A percentile compares a stretch with the other conserved stretches of the same genome.
Conservation (phyloP, 495 filamentous ascomycete species). For the Polyplosphaeria fusca region DNA sequence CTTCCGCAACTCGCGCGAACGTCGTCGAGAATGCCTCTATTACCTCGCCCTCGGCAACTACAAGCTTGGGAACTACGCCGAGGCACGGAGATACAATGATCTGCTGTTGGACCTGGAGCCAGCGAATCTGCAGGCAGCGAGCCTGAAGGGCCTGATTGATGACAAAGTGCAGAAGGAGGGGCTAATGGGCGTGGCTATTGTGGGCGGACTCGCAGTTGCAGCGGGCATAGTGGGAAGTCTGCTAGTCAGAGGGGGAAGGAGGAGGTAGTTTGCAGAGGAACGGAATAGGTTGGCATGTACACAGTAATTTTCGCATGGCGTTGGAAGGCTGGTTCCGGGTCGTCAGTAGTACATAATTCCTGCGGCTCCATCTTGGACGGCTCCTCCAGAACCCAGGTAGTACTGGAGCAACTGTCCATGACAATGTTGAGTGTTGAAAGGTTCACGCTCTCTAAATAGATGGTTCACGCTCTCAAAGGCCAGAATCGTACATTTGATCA, state of each 20-base stretch:
- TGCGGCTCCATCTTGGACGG: no score
- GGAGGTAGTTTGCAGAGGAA: conserved; percentile 40
- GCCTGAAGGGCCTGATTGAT: conserved; percentile 81
- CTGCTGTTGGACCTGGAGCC: conserved; percentile 84
- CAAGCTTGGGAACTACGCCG: conserved; percentile 95
- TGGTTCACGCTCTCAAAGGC: no score
- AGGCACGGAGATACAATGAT: conserved; percentile 92
- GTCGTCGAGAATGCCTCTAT: conserved; percentile 94
- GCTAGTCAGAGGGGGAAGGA: conserved; percentile 66
- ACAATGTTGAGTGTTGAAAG: no score
- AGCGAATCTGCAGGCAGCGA: conserved; percentile 80
- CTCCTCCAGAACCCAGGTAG: no score
- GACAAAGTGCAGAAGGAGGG: conserved; percentile 96
- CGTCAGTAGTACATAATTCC: conserved; percentile 3
- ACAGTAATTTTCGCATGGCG: no score
- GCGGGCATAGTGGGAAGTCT: conserved; percentile 90
- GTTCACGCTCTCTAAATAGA: no score
- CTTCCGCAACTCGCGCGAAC: conserved; percentile 85
- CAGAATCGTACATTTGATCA: no score
- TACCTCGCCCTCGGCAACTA: conserved; percentile 96
- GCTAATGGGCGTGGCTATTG: conserved; percentile 90
- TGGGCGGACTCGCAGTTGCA: conserved; percentile 87
- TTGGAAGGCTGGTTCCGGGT: no score
- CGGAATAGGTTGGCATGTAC: no score
- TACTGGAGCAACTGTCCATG: no score